Base-by-base conservation (phyloP, 106 monocot genomes). In the Chionographis japonica region DNA sequence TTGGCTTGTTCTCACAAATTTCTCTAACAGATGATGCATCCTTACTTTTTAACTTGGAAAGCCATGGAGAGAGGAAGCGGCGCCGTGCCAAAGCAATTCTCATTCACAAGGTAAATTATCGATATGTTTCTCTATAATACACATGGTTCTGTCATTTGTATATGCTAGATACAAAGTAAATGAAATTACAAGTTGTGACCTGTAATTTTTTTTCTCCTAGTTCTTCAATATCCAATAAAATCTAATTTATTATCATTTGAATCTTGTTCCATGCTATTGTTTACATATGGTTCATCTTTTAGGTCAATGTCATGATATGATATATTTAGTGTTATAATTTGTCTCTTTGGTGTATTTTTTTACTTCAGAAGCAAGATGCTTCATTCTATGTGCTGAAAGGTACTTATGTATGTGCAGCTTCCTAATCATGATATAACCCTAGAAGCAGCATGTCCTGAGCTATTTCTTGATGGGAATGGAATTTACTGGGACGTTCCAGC, bases 371-470 rank as follows among this genome's bases (percentile, higher is more conserved):
- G 46, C 46, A 46, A 46, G 46, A 46, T 6, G 46, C 46, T 6
- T 46, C 46, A 6, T 46, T 46, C 46, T 46, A 46, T 46, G 5
- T 18, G n/a, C 41, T 46, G 20, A 35, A 56, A 50, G 52, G 6
- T 66, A 37, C 4, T 56, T 63, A 5, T 62, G 13, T 42, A 40
- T 56, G 4, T 71, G 50, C 88, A 93, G 88, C 92, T 93, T 52
- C 83, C 80, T 37, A 60, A 88, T 72, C 88, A 93, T 86, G 92
- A 93, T 72, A 40, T 93, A 73, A 83, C 92, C 52, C 13, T 93
- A 27, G 83, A 93, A 88, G 85, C 88, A 68, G 88, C 85, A 73
- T 74, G 67, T 75, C 92, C 88, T 53, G 88, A 88, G 65, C 42
- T 88, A 37, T 93, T 80, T 60, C 2, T 93, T 55, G 92, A 83